phyloP scores from a whole-genome alignment of 208 protist species.

The Angomonas desouzai region DNA sequence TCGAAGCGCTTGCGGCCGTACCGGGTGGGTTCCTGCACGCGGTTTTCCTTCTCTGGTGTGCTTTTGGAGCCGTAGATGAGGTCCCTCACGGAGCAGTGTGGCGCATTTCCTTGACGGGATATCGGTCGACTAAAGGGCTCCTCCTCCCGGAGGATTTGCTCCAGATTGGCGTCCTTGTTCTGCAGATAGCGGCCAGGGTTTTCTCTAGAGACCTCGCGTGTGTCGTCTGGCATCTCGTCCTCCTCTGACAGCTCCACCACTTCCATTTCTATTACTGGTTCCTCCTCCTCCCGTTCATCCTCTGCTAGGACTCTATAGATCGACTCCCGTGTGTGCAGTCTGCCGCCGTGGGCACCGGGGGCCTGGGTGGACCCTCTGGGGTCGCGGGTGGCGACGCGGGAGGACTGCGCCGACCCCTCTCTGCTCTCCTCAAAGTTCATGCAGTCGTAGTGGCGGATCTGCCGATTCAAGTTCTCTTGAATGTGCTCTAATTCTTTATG shows the following conservation, averaged over 20 bases:
- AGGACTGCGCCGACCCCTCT: not conserved
- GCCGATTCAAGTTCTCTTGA: slow-evolving; percentile 13
- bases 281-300: not conserved
- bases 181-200: slow-evolving; percentile 16
- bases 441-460: slow-evolving; percentile 20
- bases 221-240: slow-evolving; percentile 1
- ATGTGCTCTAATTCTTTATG: slow-evolving; percentile 19
- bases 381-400: slow-evolving; percentile 4
- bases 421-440: slow-evolving; percentile 13
- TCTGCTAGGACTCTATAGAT: slow-evolving; percentile 36
- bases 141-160: slow-evolving; percentile 47
- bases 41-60: not conserved
- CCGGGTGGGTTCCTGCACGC: slow-evolving; percentile 4
- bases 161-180: slow-evolving; percentile 44
- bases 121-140: slow-evolving; percentile 62
- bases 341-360: slow-evolving; percentile 16
- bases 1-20: slow-evolving; percentile 49
- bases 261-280: slow-evolving; percentile 12
- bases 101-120: slow-evolving; percentile 29
- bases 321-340: slow-evolving; percentile 24
- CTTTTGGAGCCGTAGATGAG: slow-evolving; percentile 50
- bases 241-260: slow-evolving; percentile 15
- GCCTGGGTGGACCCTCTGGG: slow-evolving; percentile 12
- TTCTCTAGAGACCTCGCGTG: not conserved
- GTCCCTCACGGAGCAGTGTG: slow-evolving; percentile 54